Base-by-base conservation (phyloP, 2,329 filamentous ascomycete species). In the Cryoendolithus antarcticus region DNA sequence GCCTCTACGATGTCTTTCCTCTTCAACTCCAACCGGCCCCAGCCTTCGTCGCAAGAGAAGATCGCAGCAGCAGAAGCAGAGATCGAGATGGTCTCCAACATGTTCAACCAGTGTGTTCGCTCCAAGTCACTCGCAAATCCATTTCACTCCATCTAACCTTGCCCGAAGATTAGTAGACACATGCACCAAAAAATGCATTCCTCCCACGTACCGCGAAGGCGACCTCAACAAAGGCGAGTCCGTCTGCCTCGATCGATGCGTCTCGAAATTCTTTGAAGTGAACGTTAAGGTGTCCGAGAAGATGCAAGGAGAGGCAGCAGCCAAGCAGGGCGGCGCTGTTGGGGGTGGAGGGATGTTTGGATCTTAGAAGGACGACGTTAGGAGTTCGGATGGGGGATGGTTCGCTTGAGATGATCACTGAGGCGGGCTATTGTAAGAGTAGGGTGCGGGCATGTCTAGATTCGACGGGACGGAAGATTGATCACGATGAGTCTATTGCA, bases 141-240 rank as follows among this genome's bases (percentile, higher is more conserved):
- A 21, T 27, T n/a, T 34, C 15, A 31, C 32, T 35, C 35, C 32
- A 42, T 38, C 47, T 48, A 24, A 38, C 24, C 2, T 2, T 24
- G 10, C 15, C 19, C 3, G 12, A 37, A 60, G 56, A 51, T 75
- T 96, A 48, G 80, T 86, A 57, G 79, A 85, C 64, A 83, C 85
- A 47, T 98, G 91, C 76, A 78, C 83, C 51, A 78, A 82, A 62
- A 98, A 98, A 72, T 98, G 91, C 68, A 76, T 98, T 53, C 89
- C 89, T 46, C 72, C 70, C 57, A 79, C 89, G 56, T 98, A 96
- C 77, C 86, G 86, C 62, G 91, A 98, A 70, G 78, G 76, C 62
- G 89, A 98, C 55, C 79, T 98, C 57, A 94, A 95, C 77, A 98
- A 98, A 71, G 93, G 88, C 72, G 91, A 98, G 68, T 86, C 82